These are phyloP conservation scores for Backusella tuberculispora DNA, from an alignment of 192 early-diverging fungal species.

Conservation along the genomic window DNA sequence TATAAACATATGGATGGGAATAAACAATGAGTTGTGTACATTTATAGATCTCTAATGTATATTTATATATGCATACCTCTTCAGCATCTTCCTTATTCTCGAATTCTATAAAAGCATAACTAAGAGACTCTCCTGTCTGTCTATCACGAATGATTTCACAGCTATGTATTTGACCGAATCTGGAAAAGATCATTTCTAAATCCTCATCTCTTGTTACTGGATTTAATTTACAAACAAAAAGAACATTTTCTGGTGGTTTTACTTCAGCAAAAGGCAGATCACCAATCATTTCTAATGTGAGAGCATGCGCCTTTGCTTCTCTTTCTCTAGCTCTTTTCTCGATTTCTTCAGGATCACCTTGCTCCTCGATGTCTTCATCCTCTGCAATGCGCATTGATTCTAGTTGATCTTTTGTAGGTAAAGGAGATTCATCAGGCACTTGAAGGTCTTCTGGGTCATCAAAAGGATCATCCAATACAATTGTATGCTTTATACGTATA, in stretches of 20 bases:
- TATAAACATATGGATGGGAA: neutral
- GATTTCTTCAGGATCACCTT: constrained; percentile 63
- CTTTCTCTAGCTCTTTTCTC: constrained; percentile 67
- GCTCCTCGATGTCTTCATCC: constrained; percentile 69
- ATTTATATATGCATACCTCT: constrained; percentile 46
- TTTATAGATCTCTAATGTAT: neutral
- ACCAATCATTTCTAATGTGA: constrained; percentile 98
- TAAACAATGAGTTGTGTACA: neutral
- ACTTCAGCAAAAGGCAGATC: constrained; percentile 97
- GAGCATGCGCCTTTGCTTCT: constrained; percentile 83
- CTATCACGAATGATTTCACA: constrained; percentile 92
- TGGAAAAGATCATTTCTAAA: constrained; percentile 88
- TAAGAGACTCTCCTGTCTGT: constrained; percentile 80
- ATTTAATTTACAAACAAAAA: constrained; percentile 97
- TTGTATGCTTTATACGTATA: constrained; percentile 89
- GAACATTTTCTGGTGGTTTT: constrained; percentile 94
- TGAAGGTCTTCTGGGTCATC: constrained; percentile 73
- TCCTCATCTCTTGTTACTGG: constrained; percentile 89
- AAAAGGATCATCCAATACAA: constrained; percentile 93
- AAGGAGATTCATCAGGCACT: constrained; percentile 73
- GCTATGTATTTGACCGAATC: constrained; percentile 87
- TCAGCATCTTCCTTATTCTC: constrained; percentile 85
- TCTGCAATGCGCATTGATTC: constrained; percentile 77
- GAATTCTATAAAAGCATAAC: constrained; percentile 98
- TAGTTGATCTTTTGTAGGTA: constrained; percentile 74